These are phyloP conservation scores for Fusarium torreyae DNA, from an alignment of 2,329 filamentous ascomycete genomes.

Conservation along the genomic window DNA sequence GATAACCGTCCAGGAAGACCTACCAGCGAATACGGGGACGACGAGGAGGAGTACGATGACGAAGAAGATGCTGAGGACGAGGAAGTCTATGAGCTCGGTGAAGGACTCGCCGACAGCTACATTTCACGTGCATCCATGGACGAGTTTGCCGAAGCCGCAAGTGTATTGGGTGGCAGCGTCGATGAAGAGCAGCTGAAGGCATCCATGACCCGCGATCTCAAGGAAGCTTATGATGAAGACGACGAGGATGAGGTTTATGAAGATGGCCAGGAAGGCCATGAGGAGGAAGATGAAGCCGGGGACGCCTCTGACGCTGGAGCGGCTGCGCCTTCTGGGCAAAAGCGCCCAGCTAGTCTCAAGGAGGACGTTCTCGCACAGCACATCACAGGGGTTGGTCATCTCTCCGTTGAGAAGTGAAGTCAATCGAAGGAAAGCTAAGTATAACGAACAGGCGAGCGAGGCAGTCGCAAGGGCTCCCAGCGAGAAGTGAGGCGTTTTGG, in stretches of 20 bases:
- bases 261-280: constrained; percentile 43
- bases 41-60: constrained; percentile 61
- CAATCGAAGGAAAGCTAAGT: constrained; percentile 54
- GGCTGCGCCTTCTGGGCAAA: constrained; percentile 5
- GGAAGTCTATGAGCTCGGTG: constrained; percentile 59
- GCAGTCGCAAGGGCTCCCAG: constrained; percentile 29
- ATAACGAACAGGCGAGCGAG: constrained; percentile 38
- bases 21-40: constrained; percentile 61
- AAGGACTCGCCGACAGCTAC: constrained; percentile 50
- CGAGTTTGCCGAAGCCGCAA: constrained; percentile 61
- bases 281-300: constrained; percentile 41
- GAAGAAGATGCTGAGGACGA: constrained; percentile 61
- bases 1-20: constrained; percentile 70
- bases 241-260: constrained; percentile 60
- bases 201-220: constrained; percentile 57
- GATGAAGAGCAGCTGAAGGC: constrained; percentile 61
- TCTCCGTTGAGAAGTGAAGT: constrained; percentile 62
- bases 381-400: constrained; percentile 71
- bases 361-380: constrained; percentile 69
- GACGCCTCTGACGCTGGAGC: constrained; percentile 15
- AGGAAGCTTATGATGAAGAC: constrained; percentile 58
- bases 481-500: constrained; percentile 36
- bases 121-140: constrained; percentile 51
- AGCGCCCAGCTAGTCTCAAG: constrained; percentile 48
- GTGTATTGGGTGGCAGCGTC: constrained; percentile 60